Conservation (phyloP, 2,329 filamentous ascomycete genomes). For the Stachybotrys elegans region DNA sequence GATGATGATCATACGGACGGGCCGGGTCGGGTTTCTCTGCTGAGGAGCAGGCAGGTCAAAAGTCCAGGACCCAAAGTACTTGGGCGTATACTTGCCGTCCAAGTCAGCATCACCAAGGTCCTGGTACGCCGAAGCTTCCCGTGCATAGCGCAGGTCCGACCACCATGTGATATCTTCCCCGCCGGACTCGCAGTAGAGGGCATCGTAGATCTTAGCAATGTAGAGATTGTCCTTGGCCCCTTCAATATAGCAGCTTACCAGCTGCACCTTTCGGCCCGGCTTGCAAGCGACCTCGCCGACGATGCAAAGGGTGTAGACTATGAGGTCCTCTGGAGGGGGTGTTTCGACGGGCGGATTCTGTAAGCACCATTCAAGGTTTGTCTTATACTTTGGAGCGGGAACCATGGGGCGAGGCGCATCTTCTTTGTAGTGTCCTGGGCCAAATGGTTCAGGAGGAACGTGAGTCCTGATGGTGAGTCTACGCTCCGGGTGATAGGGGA, state of each 20-base stretch:
- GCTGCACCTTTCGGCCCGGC: background rate
- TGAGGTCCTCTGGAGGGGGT: background rate
- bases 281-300: background rate
- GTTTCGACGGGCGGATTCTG: background rate
- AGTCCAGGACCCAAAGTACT: background rate
- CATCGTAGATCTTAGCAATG: background rate
- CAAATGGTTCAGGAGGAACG: slow-evolving; percentile 1
- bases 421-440: background rate
- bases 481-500: no score
- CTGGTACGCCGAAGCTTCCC: background rate
- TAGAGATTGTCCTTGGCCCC: background rate
- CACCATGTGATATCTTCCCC: background rate
- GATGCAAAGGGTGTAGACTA: background rate
- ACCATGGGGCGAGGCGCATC: background rate
- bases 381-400: background rate
- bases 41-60: background rate
- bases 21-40: background rate
- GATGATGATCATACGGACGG: background rate
- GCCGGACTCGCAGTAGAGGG: background rate
- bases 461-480: background rate
- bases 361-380: slow-evolving; percentile 2
- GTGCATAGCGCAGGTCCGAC: background rate
- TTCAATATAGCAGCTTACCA: background rate
- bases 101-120: background rate
- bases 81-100: background rate